Evolutionary conservation across 2,329 filamentous ascomycete genomes (phyloP).

Genomic region (Calonectria pteridis): DNA sequence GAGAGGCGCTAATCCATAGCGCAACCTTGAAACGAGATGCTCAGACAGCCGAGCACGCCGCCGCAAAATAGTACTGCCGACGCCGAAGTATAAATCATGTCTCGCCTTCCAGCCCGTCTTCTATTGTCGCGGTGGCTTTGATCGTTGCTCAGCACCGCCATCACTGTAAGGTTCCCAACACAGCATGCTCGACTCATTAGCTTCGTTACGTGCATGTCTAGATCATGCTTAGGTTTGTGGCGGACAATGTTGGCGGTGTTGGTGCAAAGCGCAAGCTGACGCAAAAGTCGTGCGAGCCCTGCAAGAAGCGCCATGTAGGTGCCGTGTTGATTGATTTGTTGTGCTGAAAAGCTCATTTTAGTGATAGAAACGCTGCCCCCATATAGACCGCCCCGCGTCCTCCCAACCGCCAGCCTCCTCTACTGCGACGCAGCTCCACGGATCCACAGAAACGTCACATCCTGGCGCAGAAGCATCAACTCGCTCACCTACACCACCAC

Average conservation of each 20-base stretch:
- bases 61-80: constrained; percentile 2
- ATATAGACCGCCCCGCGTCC: background rate
- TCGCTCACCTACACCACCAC: background rate
- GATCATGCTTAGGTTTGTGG: constrained; percentile 16
- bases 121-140: background rate
- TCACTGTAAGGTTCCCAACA: background rate
- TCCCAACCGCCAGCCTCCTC: background rate
- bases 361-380: background rate
- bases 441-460: background rate
- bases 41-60: background rate
- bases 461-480: background rate
- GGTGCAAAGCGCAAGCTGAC: constrained; percentile 16
- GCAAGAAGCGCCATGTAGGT: constrained; percentile 23
- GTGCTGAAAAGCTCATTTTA: background rate
- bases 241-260: constrained; percentile 9
- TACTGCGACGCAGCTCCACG: background rate
- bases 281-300: constrained; percentile 11
- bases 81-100: background rate
- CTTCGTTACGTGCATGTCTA: background rate
- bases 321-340: background rate
- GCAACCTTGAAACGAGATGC: background rate
- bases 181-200: background rate
- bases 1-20: background rate
- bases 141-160: background rate
- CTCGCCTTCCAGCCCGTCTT: background rate